These are phyloP conservation scores for Cardiosporidium cionae DNA, from an alignment of 169 alveolate genomes.

Conservation along the genomic window DNA sequence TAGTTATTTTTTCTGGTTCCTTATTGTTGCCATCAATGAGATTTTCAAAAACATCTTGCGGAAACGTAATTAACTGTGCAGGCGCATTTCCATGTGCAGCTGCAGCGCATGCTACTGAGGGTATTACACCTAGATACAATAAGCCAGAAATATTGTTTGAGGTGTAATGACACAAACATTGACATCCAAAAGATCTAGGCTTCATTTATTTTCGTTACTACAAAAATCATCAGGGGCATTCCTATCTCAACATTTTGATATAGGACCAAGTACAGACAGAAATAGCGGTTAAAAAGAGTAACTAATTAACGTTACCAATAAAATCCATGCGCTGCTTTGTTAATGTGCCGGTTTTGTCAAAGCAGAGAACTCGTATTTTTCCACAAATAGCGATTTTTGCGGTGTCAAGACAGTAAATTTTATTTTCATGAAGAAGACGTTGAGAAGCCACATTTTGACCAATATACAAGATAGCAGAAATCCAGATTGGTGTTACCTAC, in stretches of 20 bases:
- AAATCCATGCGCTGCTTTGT: conserved; percentile 24
- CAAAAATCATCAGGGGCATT: no score
- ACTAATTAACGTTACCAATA: conserved; percentile 7
- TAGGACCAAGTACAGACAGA: no score
- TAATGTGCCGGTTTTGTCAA: conserved; percentile 39
- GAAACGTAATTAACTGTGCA: no score
- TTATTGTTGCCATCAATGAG: no score
- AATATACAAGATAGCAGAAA: conserved; percentile 83
- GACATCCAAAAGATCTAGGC: no score
- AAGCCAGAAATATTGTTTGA: background rate
- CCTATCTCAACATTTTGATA: no score
- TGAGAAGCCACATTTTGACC: conserved; percentile 84
- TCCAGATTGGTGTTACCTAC: conserved; percentile 85
- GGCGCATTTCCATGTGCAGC: no score
- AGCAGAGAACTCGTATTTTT: conserved; percentile 68
- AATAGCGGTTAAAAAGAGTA: conserved; percentile 8
- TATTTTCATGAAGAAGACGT: conserved; percentile 69
- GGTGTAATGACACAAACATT: background rate
- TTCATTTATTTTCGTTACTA: no score
- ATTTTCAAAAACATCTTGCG: no score
- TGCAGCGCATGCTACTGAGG: background rate
- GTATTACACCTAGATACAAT: background rate
- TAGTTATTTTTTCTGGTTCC: no score
- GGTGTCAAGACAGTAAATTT: conserved; percentile 87
- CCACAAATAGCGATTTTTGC: conserved; percentile 92